These are phyloP conservation scores for Kregervanrija pseudodelftensis DNA, from an alignment of 805 yeast genomes.

Conservation along the genomic window DNA sequence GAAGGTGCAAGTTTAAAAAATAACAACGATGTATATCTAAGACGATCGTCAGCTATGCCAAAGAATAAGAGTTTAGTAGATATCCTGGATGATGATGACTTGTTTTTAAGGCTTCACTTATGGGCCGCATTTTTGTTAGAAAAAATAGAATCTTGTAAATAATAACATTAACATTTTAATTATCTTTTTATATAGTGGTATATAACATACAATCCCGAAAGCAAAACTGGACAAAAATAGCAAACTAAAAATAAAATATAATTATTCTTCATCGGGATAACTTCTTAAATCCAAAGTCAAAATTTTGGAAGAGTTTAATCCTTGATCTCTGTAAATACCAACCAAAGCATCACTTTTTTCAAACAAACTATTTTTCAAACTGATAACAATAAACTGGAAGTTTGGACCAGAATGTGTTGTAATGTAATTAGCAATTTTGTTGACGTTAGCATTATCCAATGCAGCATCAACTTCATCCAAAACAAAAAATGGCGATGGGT, in stretches of 20 bases:
- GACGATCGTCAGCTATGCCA: slow-evolving; percentile 44
- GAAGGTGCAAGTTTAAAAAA: background rate
- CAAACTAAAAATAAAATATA: background rate
- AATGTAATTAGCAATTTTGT: slow-evolving; percentile 80
- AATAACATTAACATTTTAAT: background rate
- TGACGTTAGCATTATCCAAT: slow-evolving; percentile 82
- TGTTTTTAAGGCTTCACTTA: slow-evolving; percentile 52
- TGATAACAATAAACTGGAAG: slow-evolving; percentile 88
- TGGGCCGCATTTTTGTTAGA: slow-evolving; percentile 53
- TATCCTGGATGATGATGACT: slow-evolving; percentile 44
- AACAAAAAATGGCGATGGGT: slow-evolving; percentile 93
- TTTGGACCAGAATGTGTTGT: slow-evolving; percentile 64
- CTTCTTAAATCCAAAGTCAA: slow-evolving; percentile 65
- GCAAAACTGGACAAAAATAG: background rate
- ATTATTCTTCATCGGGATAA: slow-evolving; percentile 36
- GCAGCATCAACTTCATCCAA: slow-evolving; percentile 99
- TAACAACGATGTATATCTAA: slow-evolving; percentile 45
- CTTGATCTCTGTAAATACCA: slow-evolving; percentile 84
- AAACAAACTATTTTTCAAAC: slow-evolving; percentile 79
- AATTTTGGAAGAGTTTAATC: slow-evolving; percentile 62
- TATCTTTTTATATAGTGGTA: background rate
- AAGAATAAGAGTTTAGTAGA: slow-evolving; percentile 50
- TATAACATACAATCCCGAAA: background rate
- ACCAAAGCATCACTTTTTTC: slow-evolving; percentile 87
- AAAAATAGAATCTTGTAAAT: slow-evolving; percentile 10